phyloP scores from a whole-genome alignment of 768 basidiomycete species.

The Hygrophorus russula region DNA sequence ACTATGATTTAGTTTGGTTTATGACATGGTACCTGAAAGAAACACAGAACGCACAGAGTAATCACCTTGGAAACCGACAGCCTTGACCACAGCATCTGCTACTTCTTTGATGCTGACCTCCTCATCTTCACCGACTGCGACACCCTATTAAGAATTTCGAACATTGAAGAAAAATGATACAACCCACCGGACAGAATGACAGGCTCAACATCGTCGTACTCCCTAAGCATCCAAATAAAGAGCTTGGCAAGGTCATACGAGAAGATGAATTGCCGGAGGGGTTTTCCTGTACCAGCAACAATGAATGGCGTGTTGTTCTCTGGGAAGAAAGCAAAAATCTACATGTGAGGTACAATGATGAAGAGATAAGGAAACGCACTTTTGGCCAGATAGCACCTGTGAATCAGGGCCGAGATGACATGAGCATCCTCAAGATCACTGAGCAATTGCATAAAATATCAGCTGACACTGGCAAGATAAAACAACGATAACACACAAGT shows the following conservation, averaged over 20 bases:
- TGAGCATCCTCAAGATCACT: constrained; percentile 86
- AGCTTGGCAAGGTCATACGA: constrained; percentile 92
- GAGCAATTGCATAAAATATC: constrained; percentile 2
- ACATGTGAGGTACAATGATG: neutral
- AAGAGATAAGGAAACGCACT: constrained; percentile 29
- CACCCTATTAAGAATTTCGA: neutral
- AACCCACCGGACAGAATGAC: constrained; percentile 78
- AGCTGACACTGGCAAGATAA: neutral
- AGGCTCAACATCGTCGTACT: constrained; percentile 89
- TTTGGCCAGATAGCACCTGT: constrained; percentile 89
- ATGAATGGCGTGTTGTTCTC: constrained; percentile 79
- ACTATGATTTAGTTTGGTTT: constrained; percentile 29
- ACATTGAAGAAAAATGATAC: neutral
- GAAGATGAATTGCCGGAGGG: constrained; percentile 95
- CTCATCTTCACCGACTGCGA: constrained; percentile 81
- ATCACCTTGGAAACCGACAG: constrained; percentile 67
- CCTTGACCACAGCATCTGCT: constrained; percentile 83
- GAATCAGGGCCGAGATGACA: constrained; percentile 90
- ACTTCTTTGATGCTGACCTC: constrained; percentile 90
- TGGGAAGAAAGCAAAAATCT: constrained; percentile 11
- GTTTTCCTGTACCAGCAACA: constrained; percentile 85
- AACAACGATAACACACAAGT: constrained; percentile 48
- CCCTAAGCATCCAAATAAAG: constrained; percentile 86
- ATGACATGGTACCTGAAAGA: neutral
- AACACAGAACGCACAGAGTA: constrained; percentile 41